Percentiles rank a stretch among this genome's conserved stretches.
Conservation (phyloP, 331 rosid species). For the Spiraea crenata region DNA sequence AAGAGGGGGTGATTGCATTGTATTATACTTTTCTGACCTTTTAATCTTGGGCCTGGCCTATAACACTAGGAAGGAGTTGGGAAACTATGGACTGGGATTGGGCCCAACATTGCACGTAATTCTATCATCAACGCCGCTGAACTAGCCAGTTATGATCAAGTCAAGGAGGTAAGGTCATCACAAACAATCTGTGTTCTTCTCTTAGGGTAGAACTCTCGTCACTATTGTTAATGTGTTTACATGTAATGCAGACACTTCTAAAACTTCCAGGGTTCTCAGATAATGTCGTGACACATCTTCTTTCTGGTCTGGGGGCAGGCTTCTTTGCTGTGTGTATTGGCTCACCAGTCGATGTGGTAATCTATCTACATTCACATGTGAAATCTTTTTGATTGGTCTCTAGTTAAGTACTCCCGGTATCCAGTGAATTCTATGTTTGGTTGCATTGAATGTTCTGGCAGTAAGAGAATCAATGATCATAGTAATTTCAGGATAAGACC, state of each 20-base stretch:
- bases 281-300: constrained; percentile 69
- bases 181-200: not conserved
- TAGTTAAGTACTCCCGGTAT: no score
- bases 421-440: no score
- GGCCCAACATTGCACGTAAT: constrained; percentile 86
- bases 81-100: constrained; percentile 91
- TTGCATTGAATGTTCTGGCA: no score
- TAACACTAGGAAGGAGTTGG: constrained; percentile 66
- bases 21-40: constrained; percentile 2
- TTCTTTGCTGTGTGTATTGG: constrained; percentile 37
- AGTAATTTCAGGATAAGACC: no score
- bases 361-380: no score
- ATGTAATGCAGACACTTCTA: constrained; percentile 65
- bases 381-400: no score
- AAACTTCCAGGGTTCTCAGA: constrained; percentile 89
- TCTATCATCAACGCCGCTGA: constrained; percentile 95
- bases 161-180: constrained; percentile 54
- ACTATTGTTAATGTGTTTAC: not conserved
- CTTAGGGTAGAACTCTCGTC: constrained; percentile 17
- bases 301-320: constrained; percentile 82
- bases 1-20: not conserved
- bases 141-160: constrained; percentile 96
- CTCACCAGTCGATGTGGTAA: no score
- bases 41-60: not conserved
- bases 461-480: no score